Base-by-base conservation (phyloP, 2,329 filamentous ascomycete species). In the Fusarium siculi region DNA sequence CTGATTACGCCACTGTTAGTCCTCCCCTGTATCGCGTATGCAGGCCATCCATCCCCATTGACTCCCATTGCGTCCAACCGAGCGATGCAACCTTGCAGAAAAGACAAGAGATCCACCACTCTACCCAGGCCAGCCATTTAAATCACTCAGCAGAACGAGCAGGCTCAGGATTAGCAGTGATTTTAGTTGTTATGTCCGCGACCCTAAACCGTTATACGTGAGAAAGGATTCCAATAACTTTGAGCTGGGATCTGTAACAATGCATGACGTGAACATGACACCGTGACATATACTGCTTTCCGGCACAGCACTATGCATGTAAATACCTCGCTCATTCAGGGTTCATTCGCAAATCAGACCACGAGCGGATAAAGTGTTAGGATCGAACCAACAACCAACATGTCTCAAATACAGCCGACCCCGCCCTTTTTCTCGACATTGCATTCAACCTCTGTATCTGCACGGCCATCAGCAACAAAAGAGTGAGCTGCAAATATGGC, bases 401-500 rank as follows among this genome's bases (percentile, higher is more conserved):
- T 18, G 5, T 4, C 34, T 53, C 19, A 53, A 28, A 39, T 12
- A 9, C 23, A 9, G 7, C 1, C 9, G 34, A 53, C 50, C 34
- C 50, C 50, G 34, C 47, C 6, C 47, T 3, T 7, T 10, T 2
- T 25, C 6, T 7, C 12, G 4, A 6, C 0, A 37, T 12, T 3
- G 3, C 9, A 49, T 4, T 32, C 1, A 7, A 15, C 9, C 16
- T 25, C 3, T 21, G 2, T 7, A 1, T 18, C 23, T 28, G 9
- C 14, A 37, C 12, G 1, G 9, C 1, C 2, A 6, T 21, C 32
- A 16, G 23, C 2, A 6, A 8, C 47, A 25, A 2, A 2, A 15
- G 0, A 0, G 0, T 0, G 6, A 15, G n/a, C 7, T 15, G 8
- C 16, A 52, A 2, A 21, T 0, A 52, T 53, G 50, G 14, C 50